phyloP scores from a whole-genome alignment of 116 monocot species.

The Trichopus zeylanicus region DNA sequence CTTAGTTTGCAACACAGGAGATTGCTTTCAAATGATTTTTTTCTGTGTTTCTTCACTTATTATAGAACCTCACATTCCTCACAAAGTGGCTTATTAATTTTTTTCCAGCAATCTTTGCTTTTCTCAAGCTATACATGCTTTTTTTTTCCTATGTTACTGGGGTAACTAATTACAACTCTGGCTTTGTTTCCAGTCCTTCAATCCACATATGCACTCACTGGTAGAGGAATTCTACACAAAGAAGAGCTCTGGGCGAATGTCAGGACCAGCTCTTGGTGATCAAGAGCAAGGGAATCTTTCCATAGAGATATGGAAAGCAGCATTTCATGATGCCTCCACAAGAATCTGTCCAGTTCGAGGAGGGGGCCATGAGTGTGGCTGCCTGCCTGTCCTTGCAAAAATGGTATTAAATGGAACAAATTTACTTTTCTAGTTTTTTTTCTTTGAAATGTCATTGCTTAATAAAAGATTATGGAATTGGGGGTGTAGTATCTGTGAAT shows the following conservation, averaged over 20 bases:
- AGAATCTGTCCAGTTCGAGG: conserved; percentile 81
- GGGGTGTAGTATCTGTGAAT: too few species aligned
- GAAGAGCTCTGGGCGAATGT: conserved; percentile 26
- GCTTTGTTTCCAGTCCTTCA: conserved; percentile 62
- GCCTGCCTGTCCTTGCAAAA: conserved; percentile 70
- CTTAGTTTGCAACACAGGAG: too few species aligned
- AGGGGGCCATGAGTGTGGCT: conserved; percentile 92
- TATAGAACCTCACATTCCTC: too few species aligned
- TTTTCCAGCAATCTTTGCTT: too few species aligned
- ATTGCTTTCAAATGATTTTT: too few species aligned
- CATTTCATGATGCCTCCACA: conserved; percentile 81
- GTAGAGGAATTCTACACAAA: conserved; percentile 23
- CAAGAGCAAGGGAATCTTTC: conserved; percentile 68
- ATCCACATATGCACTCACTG: conserved; percentile 90
- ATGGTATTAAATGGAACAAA: conserved; percentile 30
- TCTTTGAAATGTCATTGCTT: too few species aligned
- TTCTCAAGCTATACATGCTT: not conserved
- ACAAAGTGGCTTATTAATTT: too few species aligned
- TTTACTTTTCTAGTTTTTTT: not conserved
- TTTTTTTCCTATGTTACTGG: not conserved
- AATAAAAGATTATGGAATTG: too few species aligned
- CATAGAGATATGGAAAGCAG: conserved; percentile 79
- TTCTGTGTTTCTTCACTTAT: not conserved
- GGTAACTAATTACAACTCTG: not conserved
- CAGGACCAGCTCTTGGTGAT: conserved; percentile 65